Conservation (phyloP, 768 basidiomycete species). For the Suillus discolor region DNA sequence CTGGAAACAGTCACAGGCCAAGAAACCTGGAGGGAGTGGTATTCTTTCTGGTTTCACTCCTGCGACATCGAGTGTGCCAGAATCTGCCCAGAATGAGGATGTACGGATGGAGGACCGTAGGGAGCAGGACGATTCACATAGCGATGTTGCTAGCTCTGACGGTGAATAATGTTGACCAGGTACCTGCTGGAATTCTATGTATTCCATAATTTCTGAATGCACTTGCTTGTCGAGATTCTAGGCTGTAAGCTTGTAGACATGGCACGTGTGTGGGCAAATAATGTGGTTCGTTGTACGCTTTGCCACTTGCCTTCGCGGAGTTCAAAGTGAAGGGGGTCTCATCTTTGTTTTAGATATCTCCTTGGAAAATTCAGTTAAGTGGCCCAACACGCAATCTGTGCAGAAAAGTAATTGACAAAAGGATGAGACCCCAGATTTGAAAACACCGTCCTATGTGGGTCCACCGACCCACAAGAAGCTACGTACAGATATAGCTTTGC, state of each 20-base stretch:
- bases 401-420: not conserved
- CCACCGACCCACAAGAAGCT: not conserved
- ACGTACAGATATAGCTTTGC: not conserved
- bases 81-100: constrained; percentile 16
- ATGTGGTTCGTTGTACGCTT: not conserved
- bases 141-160: constrained; percentile 60
- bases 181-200: constrained; percentile 4
- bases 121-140: constrained; percentile 38
- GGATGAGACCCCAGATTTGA: not conserved
- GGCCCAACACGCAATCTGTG: not conserved
- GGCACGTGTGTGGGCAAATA: not conserved
- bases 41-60: constrained; percentile 52
- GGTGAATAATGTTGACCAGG: constrained; percentile 31
- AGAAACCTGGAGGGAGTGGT: constrained; percentile 37
- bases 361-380: not conserved
- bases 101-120: constrained; percentile 25
- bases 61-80: constrained; percentile 29
- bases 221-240: not conserved
- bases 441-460: not conserved
- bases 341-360: not conserved
- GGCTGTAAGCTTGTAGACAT: not conserved
- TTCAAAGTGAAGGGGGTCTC: not conserved
- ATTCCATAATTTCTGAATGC: constrained; percentile 8
- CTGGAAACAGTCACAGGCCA: constrained; percentile 68
- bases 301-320: not conserved